Evolutionary conservation across 176 grass and related monocot genomes (phyloP).

Genomic region (Pontederia crassipes): DNA sequence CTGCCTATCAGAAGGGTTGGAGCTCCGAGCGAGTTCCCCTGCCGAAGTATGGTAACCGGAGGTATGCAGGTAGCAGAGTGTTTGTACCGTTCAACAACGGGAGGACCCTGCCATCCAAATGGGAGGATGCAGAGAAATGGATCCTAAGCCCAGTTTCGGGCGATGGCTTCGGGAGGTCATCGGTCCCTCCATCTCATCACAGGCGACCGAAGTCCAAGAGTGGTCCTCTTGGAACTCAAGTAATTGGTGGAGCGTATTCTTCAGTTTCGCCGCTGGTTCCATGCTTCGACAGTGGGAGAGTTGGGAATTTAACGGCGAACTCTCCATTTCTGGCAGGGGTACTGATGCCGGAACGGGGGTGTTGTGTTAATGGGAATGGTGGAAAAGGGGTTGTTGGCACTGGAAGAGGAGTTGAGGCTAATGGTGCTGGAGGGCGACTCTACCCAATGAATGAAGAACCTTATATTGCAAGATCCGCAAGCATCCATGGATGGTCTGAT

Average conservation of each 20-base stretch:
- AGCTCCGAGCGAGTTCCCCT: constrained; percentile 84
- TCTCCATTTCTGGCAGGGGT: constrained; percentile 77
- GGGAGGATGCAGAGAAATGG: constrained; percentile 98
- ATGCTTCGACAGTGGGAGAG: constrained; percentile 44
- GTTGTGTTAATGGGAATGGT: constrained; percentile 15
- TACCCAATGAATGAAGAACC: constrained; percentile 11
- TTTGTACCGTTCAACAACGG: constrained; percentile 55
- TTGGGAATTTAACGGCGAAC: constrained; percentile 34
- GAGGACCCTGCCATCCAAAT: constrained; percentile 87
- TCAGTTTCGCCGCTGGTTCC: constrained; percentile 42
- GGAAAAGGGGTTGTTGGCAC: constrained; percentile 9
- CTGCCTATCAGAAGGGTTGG: constrained; percentile 59
- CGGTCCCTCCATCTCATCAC: constrained; percentile 28
- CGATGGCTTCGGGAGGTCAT: constrained; percentile 32
- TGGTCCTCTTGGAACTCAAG: constrained; percentile 63
- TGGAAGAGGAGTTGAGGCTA: background rate
- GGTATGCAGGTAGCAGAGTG: constrained; percentile 40
- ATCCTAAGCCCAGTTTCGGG: constrained; percentile 76
- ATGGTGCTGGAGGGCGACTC: constrained; percentile 8
- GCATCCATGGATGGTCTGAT: constrained; percentile 37
- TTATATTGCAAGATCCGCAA: constrained; percentile 26
- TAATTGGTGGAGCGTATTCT: constrained; percentile 32
- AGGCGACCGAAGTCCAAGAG: constrained; percentile 73
- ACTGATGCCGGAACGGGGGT: constrained; percentile 45
- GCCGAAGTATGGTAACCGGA: constrained; percentile 34